These are phyloP conservation scores for Amanita jacksonii DNA, from an alignment of 768 basidiomycete species.

Conservation along the genomic window DNA sequence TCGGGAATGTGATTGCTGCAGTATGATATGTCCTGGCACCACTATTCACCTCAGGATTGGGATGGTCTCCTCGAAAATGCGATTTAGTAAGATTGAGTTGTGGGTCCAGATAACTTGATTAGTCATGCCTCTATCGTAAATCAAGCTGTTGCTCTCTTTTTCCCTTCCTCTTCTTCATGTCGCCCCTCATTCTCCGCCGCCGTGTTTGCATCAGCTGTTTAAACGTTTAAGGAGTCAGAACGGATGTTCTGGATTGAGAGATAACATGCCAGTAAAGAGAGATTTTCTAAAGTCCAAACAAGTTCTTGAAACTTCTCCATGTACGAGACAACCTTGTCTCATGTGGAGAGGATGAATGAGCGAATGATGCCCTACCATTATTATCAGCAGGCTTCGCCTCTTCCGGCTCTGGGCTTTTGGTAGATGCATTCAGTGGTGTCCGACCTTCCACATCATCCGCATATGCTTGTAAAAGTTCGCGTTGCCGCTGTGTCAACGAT, in stretches of 20 bases:
- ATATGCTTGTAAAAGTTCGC: constrained; percentile 79
- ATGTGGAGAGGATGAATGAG: constrained; percentile 43
- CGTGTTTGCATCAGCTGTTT: constrained; percentile 14
- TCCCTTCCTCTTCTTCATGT: constrained; percentile 31
- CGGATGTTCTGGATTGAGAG: constrained; percentile 21
- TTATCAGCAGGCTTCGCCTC: constrained; percentile 20
- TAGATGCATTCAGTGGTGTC: constrained; percentile 10
- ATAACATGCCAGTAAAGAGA: constrained; percentile 41
- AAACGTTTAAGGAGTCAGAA: constrained; percentile 18
- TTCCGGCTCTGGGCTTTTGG: constrained; percentile 16
- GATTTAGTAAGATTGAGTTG: constrained; percentile 6
- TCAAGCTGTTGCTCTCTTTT: constrained; percentile 43
- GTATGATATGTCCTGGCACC: constrained; percentile 1
- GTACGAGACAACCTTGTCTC: constrained; percentile 63
- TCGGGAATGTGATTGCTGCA: constrained; percentile 10
- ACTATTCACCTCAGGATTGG: background rate
- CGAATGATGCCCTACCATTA: constrained; percentile 74
- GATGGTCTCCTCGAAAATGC: background rate
- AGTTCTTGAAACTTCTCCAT: constrained; percentile 58
- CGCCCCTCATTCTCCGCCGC: constrained; percentile 15
- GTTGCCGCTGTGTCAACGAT: constrained; percentile 74
- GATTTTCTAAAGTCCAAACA: constrained; percentile 53
- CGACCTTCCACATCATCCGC: constrained; percentile 90
- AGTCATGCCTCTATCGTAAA: constrained; percentile 11
- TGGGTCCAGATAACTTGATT: constrained; percentile 13